Percentiles rank a stretch among this genome's conserved stretches.
These are phyloP conservation scores for Fusarium sp. DNA, from an alignment of 2,329 filamentous ascomycete genomes.

Conservation along the genomic window DNA sequence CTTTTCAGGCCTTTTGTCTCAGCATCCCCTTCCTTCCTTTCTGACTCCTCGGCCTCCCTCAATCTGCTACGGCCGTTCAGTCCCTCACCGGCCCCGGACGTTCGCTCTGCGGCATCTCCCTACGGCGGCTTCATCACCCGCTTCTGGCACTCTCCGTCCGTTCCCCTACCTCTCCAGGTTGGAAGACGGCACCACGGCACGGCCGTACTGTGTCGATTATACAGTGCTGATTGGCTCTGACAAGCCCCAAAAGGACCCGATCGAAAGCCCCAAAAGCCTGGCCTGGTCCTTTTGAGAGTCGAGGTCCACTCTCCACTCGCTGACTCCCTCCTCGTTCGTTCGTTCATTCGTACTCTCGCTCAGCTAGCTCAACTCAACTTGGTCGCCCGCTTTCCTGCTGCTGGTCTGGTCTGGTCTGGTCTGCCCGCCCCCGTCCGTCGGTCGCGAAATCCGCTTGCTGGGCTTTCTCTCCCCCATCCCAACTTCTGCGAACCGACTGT, in stretches of 20 bases:
- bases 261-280: slow-evolving; percentile 35
- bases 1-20: slow-evolving; percentile 29
- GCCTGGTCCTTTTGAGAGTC: slow-evolving; percentile 40
- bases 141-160: slow-evolving; percentile 17
- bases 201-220: slow-evolving; percentile 30
- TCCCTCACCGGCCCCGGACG: slow-evolving; percentile 13
- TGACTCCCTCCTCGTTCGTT: slow-evolving; percentile 26
- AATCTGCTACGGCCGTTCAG: slow-evolving; percentile 16
- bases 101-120: slow-evolving; percentile 18
- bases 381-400: slow-evolving; percentile 16
- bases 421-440: slow-evolving; percentile 31
- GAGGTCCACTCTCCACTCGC: slow-evolving; percentile 34
- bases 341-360: slow-evolving; percentile 25
- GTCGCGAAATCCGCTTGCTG: slow-evolving; percentile 38
- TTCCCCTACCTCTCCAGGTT: slow-evolving; percentile 1
- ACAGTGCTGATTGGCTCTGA: slow-evolving; percentile 28
- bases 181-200: slow-evolving; percentile 16
- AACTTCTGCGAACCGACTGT: slow-evolving; percentile 32
- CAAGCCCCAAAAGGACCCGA: slow-evolving; percentile 24
- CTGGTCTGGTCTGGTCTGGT: slow-evolving; percentile 6
- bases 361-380: slow-evolving; percentile 18
- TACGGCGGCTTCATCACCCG: background rate
- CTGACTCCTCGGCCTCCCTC: slow-evolving; percentile 11
- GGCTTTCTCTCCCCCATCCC: slow-evolving; percentile 26
- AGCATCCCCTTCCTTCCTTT: slow-evolving; percentile 29